Evolutionary conservation across 768 basidiomycete genomes (phyloP), one percentile per base, ranked within the genome.

Genomic region (Pilatotrama ljubarskyi): DNA sequence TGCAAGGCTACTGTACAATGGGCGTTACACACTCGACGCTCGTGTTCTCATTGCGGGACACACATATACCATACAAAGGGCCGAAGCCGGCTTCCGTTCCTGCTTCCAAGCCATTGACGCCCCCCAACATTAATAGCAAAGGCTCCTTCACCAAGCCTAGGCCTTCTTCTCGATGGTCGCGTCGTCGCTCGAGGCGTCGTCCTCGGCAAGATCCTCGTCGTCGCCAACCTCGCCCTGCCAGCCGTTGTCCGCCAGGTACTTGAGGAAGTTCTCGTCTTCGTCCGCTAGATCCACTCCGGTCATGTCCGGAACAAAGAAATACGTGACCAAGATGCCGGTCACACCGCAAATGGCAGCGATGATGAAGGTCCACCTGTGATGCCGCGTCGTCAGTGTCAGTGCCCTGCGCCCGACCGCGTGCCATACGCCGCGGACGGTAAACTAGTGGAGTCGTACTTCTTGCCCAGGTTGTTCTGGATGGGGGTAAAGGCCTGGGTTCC

Each of bases 401-500:
- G 18, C 46, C 41, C 22, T 18, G 6, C 8, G 49, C 35, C 29
- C 35, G 26, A 47, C 25, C 18, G 14, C 24, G 35, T 36, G 26
- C 26, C 29, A 57, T 7, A 5, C 35, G 15, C 20, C 22, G 11
- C 24, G 5, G 41, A 11, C 51, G 51, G 61, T 11, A 40, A 32
- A 44, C 62, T 41, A 32, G 43, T 2, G 46, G 20, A 8, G 55
- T 70, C 75, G 44, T 65, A 83, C 82, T 78, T 81, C 67, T 86
- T 83, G 14, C 88, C 88, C n/a, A 87, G 80, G 67, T 87, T 78
- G 55, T 75, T 74, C 66, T 86, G 83, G 61, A 89, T 87, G 3
- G 87, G 87, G 3, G 85, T 87, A 69, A 88, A 88, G 1, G 80
- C 84, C 66, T 88, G 86, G 0, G 84, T 86, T 9, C 87, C 87